A percentile compares a stretch with the other conserved stretches of the same genome.
Conservation (phyloP, 2,329 filamentous ascomycete species). For the Aspergillus unguis region DNA sequence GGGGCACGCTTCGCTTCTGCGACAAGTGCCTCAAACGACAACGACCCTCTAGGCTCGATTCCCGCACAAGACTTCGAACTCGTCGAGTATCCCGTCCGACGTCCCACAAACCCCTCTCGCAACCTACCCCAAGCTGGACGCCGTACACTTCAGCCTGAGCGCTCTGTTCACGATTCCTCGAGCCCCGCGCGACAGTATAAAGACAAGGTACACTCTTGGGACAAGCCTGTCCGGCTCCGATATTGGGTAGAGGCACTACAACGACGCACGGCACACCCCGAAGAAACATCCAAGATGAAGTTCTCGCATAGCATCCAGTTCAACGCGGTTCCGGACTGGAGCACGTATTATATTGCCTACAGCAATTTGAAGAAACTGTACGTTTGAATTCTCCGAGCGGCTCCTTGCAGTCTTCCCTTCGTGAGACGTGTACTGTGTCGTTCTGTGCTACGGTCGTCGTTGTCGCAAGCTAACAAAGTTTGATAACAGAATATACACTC, state of each 20-base stretch:
- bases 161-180: background rate
- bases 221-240: conserved; percentile 21
- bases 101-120: conserved; percentile 11
- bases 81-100: conserved; percentile 21
- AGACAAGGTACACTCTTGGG: conserved; percentile 3
- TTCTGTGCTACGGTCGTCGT: conserved; percentile 1
- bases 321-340: conserved; percentile 99
- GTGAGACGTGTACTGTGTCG: conserved; percentile 5
- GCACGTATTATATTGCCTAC: conserved; percentile 94
- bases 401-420: conserved; percentile 50
- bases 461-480: background rate
- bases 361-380: conserved; percentile 98
- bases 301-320: conserved; percentile 99
- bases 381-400: conserved; percentile 49
- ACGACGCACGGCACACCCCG: conserved; percentile 19
- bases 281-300: conserved; percentile 81
- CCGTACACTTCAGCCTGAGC: conserved; percentile 3
- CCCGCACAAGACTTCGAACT: conserved; percentile 35
- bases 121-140: background rate
- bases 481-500: conserved; percentile 75
- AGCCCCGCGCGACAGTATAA: background rate
- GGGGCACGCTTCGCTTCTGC: conserved; percentile 28
- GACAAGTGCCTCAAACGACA: conserved; percentile 22
- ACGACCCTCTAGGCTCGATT: conserved; percentile 14
- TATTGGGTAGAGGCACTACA: conserved; percentile 36